Base-by-base conservation (phyloP, 306 rosid species). In the Acacia melanoxylon region DNA sequence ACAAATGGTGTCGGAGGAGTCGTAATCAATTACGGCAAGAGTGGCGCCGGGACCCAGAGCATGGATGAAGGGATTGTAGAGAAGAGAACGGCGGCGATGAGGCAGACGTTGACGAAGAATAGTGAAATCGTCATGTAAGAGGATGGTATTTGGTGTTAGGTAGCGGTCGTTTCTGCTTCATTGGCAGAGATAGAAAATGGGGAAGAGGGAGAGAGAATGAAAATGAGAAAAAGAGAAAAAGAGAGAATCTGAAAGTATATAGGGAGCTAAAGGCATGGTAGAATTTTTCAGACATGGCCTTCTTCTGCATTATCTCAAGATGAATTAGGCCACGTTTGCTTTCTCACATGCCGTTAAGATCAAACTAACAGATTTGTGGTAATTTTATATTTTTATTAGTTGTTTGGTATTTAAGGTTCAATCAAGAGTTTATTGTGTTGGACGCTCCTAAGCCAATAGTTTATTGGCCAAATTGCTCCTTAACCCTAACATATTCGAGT, bases 11-110 rank as follows among this genome's bases (percentile, higher is more conserved):
- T 77, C 71, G 86, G 96, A 59, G 40, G 40, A 35, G 40, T 35
- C 40, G 78, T 54, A 62, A 85, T 77, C 86, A 74, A 71, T 85
- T 65, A 91, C 70, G 62, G 99, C 94, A 62, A 95, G 88, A 52
- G 99, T 91, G 82, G 92, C 81, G 66, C 93, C 96, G 76, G 98
- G 89, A 80, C 96, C 96, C 68, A n/a, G 82, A 40, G 98, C 90
- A 75, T 79, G 56, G 52, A 70, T 68, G 0, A 48, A 54, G 93
- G 82, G 1, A 58, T 8, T 40, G 46, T 0, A n/a, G 33, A 52
- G 88, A 22, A 59, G 86, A 4, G 37, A 49, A 10, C 81, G n/a
- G 31, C 2, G 13, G 58, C 27, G 76, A 69, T 4, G 76, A 58
- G 8, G 83, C 72, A 62, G 69, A 65, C 42, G 83, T 37, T 42